phyloP scores from a whole-genome alignment of 73 alveolate species.

The Halteria grandinella region DNA sequence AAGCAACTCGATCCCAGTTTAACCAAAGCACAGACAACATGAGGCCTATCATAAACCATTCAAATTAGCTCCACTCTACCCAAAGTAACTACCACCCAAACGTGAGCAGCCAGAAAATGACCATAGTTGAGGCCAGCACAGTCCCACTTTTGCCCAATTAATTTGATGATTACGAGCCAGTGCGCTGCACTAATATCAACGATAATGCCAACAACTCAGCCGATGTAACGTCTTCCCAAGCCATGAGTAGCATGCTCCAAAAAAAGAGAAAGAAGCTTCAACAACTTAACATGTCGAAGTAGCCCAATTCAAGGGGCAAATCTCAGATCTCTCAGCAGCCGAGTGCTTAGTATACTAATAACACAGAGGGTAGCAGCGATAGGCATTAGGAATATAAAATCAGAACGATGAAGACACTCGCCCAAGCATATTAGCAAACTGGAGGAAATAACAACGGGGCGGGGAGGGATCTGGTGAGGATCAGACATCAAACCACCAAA shows the following conservation, averaged over 20 bases:
- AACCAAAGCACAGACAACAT: not conserved
- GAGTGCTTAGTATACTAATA: not conserved
- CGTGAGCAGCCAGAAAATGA: too few species aligned
- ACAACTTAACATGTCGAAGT: not conserved
- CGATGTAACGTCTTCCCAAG: not conserved
- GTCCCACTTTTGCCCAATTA: slow-evolving; percentile 7
- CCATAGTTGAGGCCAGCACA: too few species aligned
- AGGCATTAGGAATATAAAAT: slow-evolving; percentile 39
- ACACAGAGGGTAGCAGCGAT: not conserved
- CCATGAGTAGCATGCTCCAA: not conserved
- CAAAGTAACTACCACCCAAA: too few species aligned
- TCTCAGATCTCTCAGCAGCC: not conserved
- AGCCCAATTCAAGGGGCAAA: slow-evolving; percentile 7
- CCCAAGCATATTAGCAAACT: slow-evolving; percentile 14
- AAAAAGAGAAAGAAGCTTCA: slow-evolving; percentile 3
- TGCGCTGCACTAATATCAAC: slow-evolving; percentile 11
- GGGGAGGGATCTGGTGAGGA: not conserved
- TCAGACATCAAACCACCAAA: slow-evolving; percentile 4
- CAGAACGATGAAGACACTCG: slow-evolving; percentile 15
- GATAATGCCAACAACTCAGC: not conserved
- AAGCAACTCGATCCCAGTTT: slow-evolving; percentile 17
- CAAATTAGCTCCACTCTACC: slow-evolving; percentile 1
- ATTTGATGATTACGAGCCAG: slow-evolving; percentile 50
- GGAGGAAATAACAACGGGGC: not conserved
- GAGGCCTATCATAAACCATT: slow-evolving; percentile 9